Evolutionary conservation across 2,329 filamentous ascomycete genomes (phyloP), one percentile per base, ranked within the genome.

Genomic region (Ustilaginoidea virens): DNA sequence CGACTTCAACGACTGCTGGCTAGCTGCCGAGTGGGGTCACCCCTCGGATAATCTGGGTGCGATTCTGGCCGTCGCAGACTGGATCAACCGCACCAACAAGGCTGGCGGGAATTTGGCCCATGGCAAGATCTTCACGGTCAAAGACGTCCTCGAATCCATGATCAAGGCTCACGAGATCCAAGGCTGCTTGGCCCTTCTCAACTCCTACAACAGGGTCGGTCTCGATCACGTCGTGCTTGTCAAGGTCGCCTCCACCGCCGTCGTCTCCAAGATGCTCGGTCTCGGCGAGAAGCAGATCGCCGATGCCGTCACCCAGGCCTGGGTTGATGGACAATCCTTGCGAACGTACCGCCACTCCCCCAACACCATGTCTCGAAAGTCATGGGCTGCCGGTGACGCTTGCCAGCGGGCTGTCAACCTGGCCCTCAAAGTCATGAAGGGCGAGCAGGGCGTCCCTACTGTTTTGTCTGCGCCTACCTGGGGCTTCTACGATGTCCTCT

Each of bases 1-100:
- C 47, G 90, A 98, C 64, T 98, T 96, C 72, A 98, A 98, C 57
- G 90, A 98, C 70, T 96, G 90, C 73, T 98, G 87, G 90, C 69
- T 96, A 39, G 90, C 87, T 25, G 90, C 90, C 32, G 90, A 98
- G 63, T 98, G 90, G 90, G 90, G 90, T 34, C 90, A 98, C 58
- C 90, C 90, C 37, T 94, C 86, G 4, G 90, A 98, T 66, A 98
- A 98, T 66, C 59, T 98, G 43, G 90, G 90, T 38, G 90, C 87
- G 47, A 98, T 98, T 52, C 73, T 98, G 37, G 83, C 87, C 26
- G 86, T 94, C 29, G 83, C 90, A 35, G 90, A 98, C 66, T 98
- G 90, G 90, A 74, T 93, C 49, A 92, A 86, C 44, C 80, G 90
- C 45, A 94, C 87, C 51, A 78, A 79, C 61, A 74, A 74, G 58